A percentile compares a stretch with the other conserved stretches of the same genome.
These are phyloP conservation scores for Coprinopsis sp. DNA, from an alignment of 768 basidiomycete species.

Conservation along the genomic window DNA sequence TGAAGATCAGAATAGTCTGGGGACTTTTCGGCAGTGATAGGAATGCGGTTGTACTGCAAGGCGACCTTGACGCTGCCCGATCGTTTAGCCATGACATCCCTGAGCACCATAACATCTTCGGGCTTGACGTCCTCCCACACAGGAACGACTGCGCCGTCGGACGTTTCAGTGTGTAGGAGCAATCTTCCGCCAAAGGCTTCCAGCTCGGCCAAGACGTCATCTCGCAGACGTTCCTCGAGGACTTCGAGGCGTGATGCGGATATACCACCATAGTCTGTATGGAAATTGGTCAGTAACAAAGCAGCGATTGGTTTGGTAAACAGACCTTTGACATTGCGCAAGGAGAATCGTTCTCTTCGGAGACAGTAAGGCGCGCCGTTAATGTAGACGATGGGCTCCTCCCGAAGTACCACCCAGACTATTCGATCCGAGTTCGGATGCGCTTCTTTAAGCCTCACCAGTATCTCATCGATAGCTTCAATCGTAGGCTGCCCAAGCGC, in stretches of 20 bases:
- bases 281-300: background rate
- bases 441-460: constrained; percentile 53
- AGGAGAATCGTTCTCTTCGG: constrained; percentile 76
- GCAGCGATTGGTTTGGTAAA: background rate
- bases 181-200: constrained; percentile 82
- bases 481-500: constrained; percentile 91
- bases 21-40: constrained; percentile 86
- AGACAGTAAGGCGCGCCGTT: constrained; percentile 91
- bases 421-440: constrained; percentile 61
- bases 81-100: constrained; percentile 79
- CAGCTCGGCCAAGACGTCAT: constrained; percentile 84
- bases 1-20: constrained; percentile 71
- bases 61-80: constrained; percentile 45
- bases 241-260: constrained; percentile 85
- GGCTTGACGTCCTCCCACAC: constrained; percentile 88
- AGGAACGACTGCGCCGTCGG: constrained; percentile 85
- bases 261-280: constrained; percentile 90
- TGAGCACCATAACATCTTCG: constrained; percentile 71
- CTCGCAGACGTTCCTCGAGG: constrained; percentile 83
- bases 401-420: constrained; percentile 90
- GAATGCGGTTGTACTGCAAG: constrained; percentile 78
- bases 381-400: constrained; percentile 88
- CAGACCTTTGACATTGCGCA: constrained; percentile 91
- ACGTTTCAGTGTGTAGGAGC: constrained; percentile 83
- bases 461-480: constrained; percentile 81